These are phyloP conservation scores for Geotrichum fermentans DNA, from an alignment of 1,139 yeast species.

Conservation along the genomic window DNA sequence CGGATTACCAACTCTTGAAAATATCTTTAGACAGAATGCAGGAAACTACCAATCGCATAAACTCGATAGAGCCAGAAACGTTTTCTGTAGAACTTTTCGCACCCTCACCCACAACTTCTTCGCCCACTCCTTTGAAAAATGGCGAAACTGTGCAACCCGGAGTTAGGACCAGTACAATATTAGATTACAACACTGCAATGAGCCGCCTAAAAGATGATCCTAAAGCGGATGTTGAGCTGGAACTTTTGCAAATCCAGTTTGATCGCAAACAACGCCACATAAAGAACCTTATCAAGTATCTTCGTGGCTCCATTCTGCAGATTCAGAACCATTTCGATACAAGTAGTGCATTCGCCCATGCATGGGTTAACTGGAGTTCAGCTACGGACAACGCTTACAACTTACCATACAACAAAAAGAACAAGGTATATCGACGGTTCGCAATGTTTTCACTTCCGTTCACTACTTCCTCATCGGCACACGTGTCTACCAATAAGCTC, in stretches of 20 bases:
- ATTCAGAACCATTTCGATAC: conserved; percentile 29
- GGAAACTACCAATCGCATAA: conserved; percentile 33
- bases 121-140: too few relatives aligned
- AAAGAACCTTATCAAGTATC: conserved; percentile 25
- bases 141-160: too few relatives aligned
- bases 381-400: conserved; percentile 13
- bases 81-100: conserved; percentile 9
- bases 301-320: conserved; percentile 23
- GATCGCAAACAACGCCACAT: conserved; percentile 23
- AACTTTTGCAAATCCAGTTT: conserved; percentile 25
- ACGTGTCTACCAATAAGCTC: conserved; percentile 27
- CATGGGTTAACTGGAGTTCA: conserved; percentile 28
- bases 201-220: conserved; percentile 22
- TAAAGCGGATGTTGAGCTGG: conserved; percentile 28
- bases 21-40: conserved; percentile 31
- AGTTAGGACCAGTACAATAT: too few relatives aligned
- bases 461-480: conserved; percentile 26
- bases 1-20: conserved; percentile 33
- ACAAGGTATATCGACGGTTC: conserved; percentile 21
- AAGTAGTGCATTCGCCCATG: conserved; percentile 26
- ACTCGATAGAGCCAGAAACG: conserved; percentile 21
- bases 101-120: not conserved
- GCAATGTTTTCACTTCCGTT: conserved; percentile 29
- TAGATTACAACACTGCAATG: conserved; percentile 19
- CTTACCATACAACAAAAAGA: conserved; percentile 8